Base-by-base conservation (phyloP, 768 basidiomycete genomes). In the Kondoa subrosea region DNA sequence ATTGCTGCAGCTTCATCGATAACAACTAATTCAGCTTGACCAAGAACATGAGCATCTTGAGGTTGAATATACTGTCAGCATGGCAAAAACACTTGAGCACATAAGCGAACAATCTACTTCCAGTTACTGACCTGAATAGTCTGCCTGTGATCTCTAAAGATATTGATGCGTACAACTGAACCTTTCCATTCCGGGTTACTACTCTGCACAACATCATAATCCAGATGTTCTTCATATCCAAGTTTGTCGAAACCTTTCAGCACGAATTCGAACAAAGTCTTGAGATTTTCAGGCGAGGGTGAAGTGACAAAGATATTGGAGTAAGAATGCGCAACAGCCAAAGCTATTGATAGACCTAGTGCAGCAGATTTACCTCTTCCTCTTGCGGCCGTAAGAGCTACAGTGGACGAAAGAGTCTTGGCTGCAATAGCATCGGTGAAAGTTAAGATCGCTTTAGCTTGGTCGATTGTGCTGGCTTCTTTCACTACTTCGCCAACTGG, bases 1-100 rank as follows among this genome's bases (percentile, higher is more conserved):
- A 97, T 97, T 25, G 95, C 95, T 8, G 95, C 95, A 4, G 93
- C 93, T 78, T 99, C 95, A 74, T 99, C 95, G 71, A 99, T 93
- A 73, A 99, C 87, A 71, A 99, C 86, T 4, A 99, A 83, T 74
- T 99, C 95, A 0, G 95, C 95, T 76, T 97, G 95, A 4, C 93
- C 91, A 14, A 99, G 84, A 25, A 96, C 92, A 76, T 99, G 93
- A 0, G 91, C 87, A 76, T 99, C 95, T 81, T 95, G 85, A 0
- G 95, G 95, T 82, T 92, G 88, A 60, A 99, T 97, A 76, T 96
- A 99, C 91, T 99, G 66, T 16, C 0, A 14, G 0, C 14, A 30
- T 3, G 1, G 34, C 31, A 2, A 63, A 27, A 63, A 15, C 17
- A n/a, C 3, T 33, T 15, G 1, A 1, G 62, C 1, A 56, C 26